These are phyloP conservation scores for Eutrema japonicum DNA, from an alignment of 345 rosid species.

Conservation along the genomic window DNA sequence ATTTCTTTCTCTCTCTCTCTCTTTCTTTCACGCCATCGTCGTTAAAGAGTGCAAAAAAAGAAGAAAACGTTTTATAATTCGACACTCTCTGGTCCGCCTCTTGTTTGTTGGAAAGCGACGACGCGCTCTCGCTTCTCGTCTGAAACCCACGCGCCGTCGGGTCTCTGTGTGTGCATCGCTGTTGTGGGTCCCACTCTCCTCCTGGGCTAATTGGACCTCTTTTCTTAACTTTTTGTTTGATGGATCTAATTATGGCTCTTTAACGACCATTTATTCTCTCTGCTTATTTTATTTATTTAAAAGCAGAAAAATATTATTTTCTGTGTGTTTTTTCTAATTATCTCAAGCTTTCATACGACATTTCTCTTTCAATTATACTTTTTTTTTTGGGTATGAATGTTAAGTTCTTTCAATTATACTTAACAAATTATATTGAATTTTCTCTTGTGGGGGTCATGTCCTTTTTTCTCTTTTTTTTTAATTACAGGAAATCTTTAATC, in stretches of 20 bases:
- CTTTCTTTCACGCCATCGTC: conserved; percentile 40
- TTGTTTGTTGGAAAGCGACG: conserved; percentile 19
- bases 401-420: not conserved
- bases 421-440: not conserved
- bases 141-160: conserved; percentile 34
- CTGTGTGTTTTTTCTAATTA: not conserved
- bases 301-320: conserved; percentile 17
- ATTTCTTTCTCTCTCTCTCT: conserved; percentile 19
- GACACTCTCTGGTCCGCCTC: conserved; percentile 39
- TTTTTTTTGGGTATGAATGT: no score
- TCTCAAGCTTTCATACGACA: not conserved
- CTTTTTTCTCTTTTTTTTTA: not conserved
- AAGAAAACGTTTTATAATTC: conserved; percentile 32
- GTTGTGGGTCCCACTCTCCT: conserved; percentile 25
- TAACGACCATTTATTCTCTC: conserved; percentile 23
- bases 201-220: conserved; percentile 11
- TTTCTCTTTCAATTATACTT: not conserved
- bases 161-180: conserved; percentile 33
- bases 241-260: conserved; percentile 29
- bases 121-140: conserved; percentile 28
- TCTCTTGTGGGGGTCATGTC: conserved; percentile 32
- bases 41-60: conserved; percentile 35
- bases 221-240: conserved; percentile 5
- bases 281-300: not conserved
- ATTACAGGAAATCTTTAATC: not conserved